phyloP scores from a whole-genome alignment of 2,329 filamentous ascomycete species.

The Teratosphaeria destructans region DNA sequence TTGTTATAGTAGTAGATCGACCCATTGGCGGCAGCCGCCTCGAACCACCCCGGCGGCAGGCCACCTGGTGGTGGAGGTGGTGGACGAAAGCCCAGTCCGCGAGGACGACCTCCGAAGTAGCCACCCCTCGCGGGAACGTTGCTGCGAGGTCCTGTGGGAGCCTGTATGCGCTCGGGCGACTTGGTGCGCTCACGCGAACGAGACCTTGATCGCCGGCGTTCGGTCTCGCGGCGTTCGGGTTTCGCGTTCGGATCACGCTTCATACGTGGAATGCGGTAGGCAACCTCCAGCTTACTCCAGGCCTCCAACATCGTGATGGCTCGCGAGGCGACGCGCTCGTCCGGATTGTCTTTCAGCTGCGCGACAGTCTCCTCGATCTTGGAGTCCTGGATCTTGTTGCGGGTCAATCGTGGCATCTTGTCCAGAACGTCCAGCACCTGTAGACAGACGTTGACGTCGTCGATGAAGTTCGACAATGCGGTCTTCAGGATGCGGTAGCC shows the following conservation, averaged over 20 bases:
- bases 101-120: constrained; percentile 43
- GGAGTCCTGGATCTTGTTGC: constrained; percentile 94
- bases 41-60: constrained; percentile 78
- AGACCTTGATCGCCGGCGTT: constrained; percentile 39
- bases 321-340: constrained; percentile 60
- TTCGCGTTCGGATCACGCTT: constrained; percentile 65
- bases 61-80: constrained; percentile 40
- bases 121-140: constrained; percentile 49
- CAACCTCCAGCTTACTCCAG: constrained; percentile 84
- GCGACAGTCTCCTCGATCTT: constrained; percentile 81
- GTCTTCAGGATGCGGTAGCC: constrained; percentile 92
- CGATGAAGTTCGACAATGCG: constrained; percentile 70
- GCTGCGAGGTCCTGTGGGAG: constrained; percentile 42
- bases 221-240: constrained; percentile 50
- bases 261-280: constrained; percentile 84
- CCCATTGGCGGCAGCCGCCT: constrained; percentile 59
- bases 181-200: constrained; percentile 34
- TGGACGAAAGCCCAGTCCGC: constrained; percentile 30
- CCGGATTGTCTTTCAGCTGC: constrained; percentile 52
- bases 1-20: constrained; percentile 79
- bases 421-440: constrained; percentile 86
- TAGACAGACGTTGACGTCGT: constrained; percentile 80
- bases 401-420: constrained; percentile 77
- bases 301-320: constrained; percentile 63
- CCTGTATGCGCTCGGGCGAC: constrained; percentile 35